Conservation (phyloP, 2,329 filamentous ascomycete species). For the Pseudocercospora musae region DNA sequence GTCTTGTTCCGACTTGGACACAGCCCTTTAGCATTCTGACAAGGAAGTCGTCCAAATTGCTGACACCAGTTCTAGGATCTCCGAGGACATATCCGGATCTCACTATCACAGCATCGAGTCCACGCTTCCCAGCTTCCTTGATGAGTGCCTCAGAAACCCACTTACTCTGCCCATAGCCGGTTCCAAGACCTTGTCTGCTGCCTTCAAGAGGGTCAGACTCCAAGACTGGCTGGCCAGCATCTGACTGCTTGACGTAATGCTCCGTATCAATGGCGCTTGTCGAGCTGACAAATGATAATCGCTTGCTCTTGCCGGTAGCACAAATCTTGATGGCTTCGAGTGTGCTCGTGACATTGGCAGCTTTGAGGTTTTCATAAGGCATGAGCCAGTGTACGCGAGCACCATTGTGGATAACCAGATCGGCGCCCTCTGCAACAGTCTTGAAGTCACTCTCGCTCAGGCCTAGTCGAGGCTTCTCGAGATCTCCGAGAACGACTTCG, state of each 20-base stretch:
- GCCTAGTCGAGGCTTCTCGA: slow-evolving; percentile 70
- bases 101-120: slow-evolving; percentile 71
- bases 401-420: slow-evolving; percentile 74
- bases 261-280: slow-evolving; percentile 80
- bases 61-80: slow-evolving; percentile 65
- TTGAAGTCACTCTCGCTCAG: slow-evolving; percentile 66
- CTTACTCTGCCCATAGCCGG: slow-evolving; percentile 88
- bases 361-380: slow-evolving; percentile 68
- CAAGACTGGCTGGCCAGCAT: slow-evolving; percentile 63
- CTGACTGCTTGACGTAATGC: slow-evolving; percentile 72
- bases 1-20: slow-evolving; percentile 70
- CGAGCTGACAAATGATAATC: slow-evolving; percentile 76
- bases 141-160: slow-evolving; percentile 75
- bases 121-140: slow-evolving; percentile 72
- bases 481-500: slow-evolving; percentile 67
- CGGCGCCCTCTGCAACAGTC: slow-evolving; percentile 61
- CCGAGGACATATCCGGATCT: slow-evolving; percentile 84
- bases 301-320: slow-evolving; percentile 72
- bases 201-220: slow-evolving; percentile 78
- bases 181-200: slow-evolving; percentile 71
- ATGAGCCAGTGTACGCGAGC: slow-evolving; percentile 77
- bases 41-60: slow-evolving; percentile 85
- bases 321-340: slow-evolving; percentile 74
- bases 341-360: slow-evolving; percentile 77
- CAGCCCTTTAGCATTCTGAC: slow-evolving; percentile 84